Conservation (phyloP, 164 flowering plant genomes). For the Dillenia turbinata region DNA sequence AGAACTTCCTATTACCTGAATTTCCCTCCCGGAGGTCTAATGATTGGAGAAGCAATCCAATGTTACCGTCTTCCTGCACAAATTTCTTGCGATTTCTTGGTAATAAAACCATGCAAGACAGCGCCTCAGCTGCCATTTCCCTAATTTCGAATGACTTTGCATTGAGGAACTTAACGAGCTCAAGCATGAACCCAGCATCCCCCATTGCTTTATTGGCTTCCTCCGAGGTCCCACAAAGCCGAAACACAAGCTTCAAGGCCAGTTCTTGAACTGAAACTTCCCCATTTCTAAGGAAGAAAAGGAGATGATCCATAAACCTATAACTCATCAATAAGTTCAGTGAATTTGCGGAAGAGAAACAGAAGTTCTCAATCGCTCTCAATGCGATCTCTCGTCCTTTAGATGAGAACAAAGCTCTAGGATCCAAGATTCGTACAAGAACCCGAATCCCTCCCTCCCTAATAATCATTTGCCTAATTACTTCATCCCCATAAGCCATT, state of each 20-base stretch:
- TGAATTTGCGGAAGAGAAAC: conserved; percentile 34
- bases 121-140: conserved; percentile 76
- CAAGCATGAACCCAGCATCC: conserved; percentile 73
- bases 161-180: conserved; percentile 56
- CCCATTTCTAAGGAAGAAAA: conserved; percentile 43
- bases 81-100: conserved; percentile 60
- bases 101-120: conserved; percentile 46
- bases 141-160: conserved; percentile 65
- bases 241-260: conserved; percentile 51
- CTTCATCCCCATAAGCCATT: conserved; percentile 54
- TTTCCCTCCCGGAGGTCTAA: conserved; percentile 55
- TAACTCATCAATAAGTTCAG: conserved; percentile 30
- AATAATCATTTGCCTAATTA: conserved; percentile 33
- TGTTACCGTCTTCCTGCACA: conserved; percentile 50
- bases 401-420: conserved; percentile 29
- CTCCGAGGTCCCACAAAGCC: conserved; percentile 55
- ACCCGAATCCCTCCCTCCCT: conserved; percentile 58
- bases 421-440: conserved; percentile 50
- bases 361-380: conserved; percentile 54
- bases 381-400: conserved; percentile 56
- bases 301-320: conserved; percentile 55
- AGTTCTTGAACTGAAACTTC: conserved; percentile 65
- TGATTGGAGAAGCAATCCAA: conserved; percentile 44
- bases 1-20: conserved; percentile 51
- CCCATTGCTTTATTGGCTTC: conserved; percentile 76